phyloP scores from a whole-genome alignment of 164 flowering plant species.

The Vitis rupestris region DNA sequence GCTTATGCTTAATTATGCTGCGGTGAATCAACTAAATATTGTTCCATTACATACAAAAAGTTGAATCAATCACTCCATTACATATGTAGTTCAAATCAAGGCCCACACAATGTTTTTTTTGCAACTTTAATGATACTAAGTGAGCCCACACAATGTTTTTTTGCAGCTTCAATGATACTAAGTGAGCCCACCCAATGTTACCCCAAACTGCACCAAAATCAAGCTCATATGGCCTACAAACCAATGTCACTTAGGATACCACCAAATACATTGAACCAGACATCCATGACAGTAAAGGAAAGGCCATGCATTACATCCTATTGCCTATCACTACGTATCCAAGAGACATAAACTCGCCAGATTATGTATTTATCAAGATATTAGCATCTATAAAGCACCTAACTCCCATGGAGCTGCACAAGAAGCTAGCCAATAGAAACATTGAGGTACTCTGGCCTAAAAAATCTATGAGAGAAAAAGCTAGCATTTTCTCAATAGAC shows the following conservation, averaged over 20 bases:
- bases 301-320: conserved; percentile 43
- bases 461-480: neutral
- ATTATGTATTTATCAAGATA: conserved; percentile 46
- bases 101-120: too few species aligned
- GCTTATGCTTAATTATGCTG: too few species aligned
- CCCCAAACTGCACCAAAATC: conserved; percentile 35
- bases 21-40: too few species aligned
- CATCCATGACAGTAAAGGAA: conserved; percentile 67
- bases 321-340: conserved; percentile 38
- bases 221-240: conserved; percentile 50
- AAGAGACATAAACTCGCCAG: conserved; percentile 14
- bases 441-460: conserved; percentile 55
- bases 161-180: too few species aligned
- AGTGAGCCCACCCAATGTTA: too few species aligned
- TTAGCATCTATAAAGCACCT: conserved; percentile 54
- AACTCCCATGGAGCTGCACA: conserved; percentile 65
- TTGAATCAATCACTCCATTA: too few species aligned
- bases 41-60: too few species aligned
- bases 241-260: conserved; percentile 45
- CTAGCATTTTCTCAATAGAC: too few species aligned
- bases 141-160: too few species aligned
- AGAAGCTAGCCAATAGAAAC: conserved; percentile 47
- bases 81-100: too few species aligned
- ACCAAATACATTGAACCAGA: conserved; percentile 55
- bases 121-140: too few species aligned